Base-by-base conservation (phyloP, 371 early-diverging fungal genomes). In the Rhizopus delemar region DNA sequence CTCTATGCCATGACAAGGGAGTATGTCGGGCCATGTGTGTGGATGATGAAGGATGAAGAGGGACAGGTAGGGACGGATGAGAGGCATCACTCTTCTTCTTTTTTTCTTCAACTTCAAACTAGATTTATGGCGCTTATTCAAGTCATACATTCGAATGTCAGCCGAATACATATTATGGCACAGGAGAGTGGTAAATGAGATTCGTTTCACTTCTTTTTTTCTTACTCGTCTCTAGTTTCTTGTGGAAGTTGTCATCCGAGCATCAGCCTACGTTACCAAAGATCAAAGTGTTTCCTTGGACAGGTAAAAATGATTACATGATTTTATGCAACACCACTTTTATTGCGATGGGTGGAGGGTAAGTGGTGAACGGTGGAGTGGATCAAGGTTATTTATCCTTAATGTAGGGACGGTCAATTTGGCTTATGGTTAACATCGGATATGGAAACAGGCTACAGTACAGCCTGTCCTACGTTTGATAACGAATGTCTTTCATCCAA, bases 281-380 rank as follows among this genome's bases (percentile, higher is more conserved):
- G 51, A 75, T 91, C 4, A 78, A 75, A 49, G 85, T 84, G n/a
- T 97, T 81, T 72, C 84, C 81, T 32, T 93, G 95, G 81, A 89
- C 94, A 8, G 96, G 94, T 35, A 82, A 80, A 39, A 96, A 96
- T 65, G 92, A 95, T 36, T 97, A 95, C 66, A 85, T 93, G 73
- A 83, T 96, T 5, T 70, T 93, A 34, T 84, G 90, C 43, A 92
- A 95, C 54, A 76, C 88, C 2, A 86, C 88, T 29, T 93, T 86
- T 62, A 84, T 97, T 41, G 95, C 95, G 0, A 70, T 97, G 39
- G 98, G 98, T 16, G 96, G 96, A 53, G 96, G 97, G 80, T 90
- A 83, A 65, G 74, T 39, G 22, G 2, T 22, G 22, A 22, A 22
- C 1, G 22, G 2, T 22, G 22, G 22, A n/a, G 22, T 22, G 0